phyloP scores from a whole-genome alignment of 257 asterid species.

The Plantago elongata region DNA sequence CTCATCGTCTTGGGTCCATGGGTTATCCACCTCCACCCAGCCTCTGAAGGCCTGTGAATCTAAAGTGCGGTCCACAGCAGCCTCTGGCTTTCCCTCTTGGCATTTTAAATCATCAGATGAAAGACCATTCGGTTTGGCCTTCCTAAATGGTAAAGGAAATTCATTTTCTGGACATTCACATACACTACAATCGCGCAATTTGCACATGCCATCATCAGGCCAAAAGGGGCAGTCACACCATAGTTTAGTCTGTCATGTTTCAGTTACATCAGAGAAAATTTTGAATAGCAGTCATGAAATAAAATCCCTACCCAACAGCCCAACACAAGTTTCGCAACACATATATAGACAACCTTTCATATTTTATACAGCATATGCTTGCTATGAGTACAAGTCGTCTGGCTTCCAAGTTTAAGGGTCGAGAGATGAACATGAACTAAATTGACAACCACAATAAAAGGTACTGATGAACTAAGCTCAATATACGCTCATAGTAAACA shows the following conservation, averaged over 20 bases:
- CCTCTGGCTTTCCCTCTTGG: constrained; percentile 91
- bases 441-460: background rate
- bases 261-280: constrained; percentile 20
- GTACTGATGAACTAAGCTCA: constrained; percentile 6
- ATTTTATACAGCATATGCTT: background rate
- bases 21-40: constrained; percentile 88
- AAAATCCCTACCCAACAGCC: background rate
- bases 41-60: constrained; percentile 88
- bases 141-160: constrained; percentile 77
- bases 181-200: constrained; percentile 88
- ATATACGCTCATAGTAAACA: constrained; percentile 33
- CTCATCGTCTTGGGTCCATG: constrained; percentile 93
- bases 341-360: background rate
- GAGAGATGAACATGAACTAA: background rate
- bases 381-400: too few relatives aligned
- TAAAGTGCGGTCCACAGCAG: constrained; percentile 84
- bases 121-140: constrained; percentile 38
- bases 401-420: too few relatives aligned
- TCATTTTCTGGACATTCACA: constrained; percentile 93
- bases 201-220: constrained; percentile 99
- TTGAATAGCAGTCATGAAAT: constrained; percentile 14
- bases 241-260: constrained; percentile 67
- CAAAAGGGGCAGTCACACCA: constrained; percentile 99
- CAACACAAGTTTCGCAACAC: background rate
- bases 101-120: constrained; percentile 75